Evolutionary conservation across 1,284 basidiomycete species (phyloP).

Genomic region (Puccinia hordei): DNA sequence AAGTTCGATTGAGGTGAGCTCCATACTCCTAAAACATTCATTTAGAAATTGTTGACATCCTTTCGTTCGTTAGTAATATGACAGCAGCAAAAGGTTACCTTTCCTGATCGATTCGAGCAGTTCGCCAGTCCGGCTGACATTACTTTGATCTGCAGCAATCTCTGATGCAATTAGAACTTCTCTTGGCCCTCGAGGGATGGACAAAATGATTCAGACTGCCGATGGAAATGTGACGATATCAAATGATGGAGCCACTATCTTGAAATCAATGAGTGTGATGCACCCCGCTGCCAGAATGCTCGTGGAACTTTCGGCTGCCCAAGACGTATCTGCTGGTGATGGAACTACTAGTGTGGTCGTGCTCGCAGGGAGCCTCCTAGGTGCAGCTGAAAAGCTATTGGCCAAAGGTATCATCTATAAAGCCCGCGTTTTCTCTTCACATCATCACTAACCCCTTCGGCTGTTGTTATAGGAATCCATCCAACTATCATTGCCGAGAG

Average conservation of each 20-base stretch:
- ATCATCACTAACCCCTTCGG: neutral
- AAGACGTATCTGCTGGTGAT: constrained; percentile 98
- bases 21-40: constrained; percentile 45
- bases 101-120: constrained; percentile 48
- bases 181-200: constrained; percentile 96
- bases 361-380: constrained; percentile 86
- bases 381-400: constrained; percentile 95
- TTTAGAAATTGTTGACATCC: neutral
- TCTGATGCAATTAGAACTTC: constrained; percentile 97
- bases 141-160: constrained; percentile 69
- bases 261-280: constrained; percentile 94
- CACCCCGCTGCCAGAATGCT: constrained; percentile 99
- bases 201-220: constrained; percentile 94
- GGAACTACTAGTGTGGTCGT: constrained; percentile 99
- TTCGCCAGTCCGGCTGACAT: neutral
- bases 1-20: constrained; percentile 56
- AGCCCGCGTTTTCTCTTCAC: neutral
- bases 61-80: constrained; percentile 34
- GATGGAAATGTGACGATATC: constrained; percentile 97
- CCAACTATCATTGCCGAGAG: constrained; percentile 96
- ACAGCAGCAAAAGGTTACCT: constrained; percentile 49
- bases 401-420: constrained; percentile 69
- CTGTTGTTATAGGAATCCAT: constrained; percentile 69
- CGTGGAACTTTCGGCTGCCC: constrained; percentile 94
- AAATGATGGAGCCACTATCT: constrained; percentile 97